phyloP scores from a whole-genome alignment of 2,329 filamentous ascomycete genomes.

The Xylaria sp. region DNA sequence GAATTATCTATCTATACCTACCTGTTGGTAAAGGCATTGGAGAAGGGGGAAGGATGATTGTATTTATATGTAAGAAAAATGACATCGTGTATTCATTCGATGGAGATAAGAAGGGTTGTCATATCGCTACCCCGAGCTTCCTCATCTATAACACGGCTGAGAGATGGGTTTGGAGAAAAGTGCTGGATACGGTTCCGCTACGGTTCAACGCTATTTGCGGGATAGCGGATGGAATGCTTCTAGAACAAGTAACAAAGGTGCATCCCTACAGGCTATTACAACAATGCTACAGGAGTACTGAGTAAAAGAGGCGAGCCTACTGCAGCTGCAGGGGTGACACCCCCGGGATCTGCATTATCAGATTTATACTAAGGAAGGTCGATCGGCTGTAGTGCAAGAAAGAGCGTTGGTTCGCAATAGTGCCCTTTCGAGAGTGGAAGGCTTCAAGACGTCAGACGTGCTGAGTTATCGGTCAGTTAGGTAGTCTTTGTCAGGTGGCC shows the following conservation, averaged over 20 bases:
- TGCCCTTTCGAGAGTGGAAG: background rate
- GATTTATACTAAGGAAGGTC: conserved; percentile 32
- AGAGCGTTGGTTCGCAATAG: background rate
- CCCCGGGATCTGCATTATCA: conserved; percentile 36
- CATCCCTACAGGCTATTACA: background rate
- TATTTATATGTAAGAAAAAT: conserved; percentile 1
- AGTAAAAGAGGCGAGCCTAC: conserved; percentile 4
- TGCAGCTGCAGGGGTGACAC: conserved; percentile 31
- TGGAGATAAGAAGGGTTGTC: conserved; percentile 10
- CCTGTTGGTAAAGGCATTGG: conserved; percentile 11
- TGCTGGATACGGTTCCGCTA: background rate
- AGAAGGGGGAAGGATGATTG: conserved; percentile 2
- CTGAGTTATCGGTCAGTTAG: conserved; percentile 17
- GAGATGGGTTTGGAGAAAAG: background rate
- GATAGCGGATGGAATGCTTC: conserved; percentile 13
- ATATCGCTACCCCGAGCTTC: conserved; percentile 22
- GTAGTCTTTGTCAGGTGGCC: conserved; percentile 17
- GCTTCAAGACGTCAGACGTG: conserved; percentile 19
- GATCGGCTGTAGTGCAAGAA: background rate
- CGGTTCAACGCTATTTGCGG: background rate
- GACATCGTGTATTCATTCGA: conserved; percentile 2
- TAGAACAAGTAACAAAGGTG: conserved; percentile 22
- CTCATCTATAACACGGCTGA: conserved; percentile 4
- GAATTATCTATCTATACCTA: conserved; percentile 4
- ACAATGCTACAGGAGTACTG: too few relatives aligned